phyloP scores from a whole-genome alignment of 2,329 filamentous ascomycete genomes.

The Ilyonectria mors-panacis region DNA sequence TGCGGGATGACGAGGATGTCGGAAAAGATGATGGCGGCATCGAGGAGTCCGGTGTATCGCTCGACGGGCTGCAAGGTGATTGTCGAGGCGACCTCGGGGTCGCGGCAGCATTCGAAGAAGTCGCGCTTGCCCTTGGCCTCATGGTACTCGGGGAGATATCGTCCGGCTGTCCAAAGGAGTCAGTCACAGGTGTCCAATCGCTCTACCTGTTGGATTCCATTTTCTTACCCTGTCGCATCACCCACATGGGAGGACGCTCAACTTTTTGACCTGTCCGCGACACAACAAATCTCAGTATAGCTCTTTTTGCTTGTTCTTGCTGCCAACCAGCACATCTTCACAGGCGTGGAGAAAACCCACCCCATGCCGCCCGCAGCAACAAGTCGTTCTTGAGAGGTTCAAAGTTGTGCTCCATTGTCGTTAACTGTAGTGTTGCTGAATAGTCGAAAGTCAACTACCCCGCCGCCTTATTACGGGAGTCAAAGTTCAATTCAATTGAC shows the following conservation, averaged over 20 bases:
- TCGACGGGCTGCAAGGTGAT: constrained; percentile 96
- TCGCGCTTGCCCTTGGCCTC: constrained; percentile 91
- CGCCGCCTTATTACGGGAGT: constrained; percentile 1
- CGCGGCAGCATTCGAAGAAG: constrained; percentile 98
- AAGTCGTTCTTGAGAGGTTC: constrained; percentile 93
- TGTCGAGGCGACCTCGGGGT: constrained; percentile 92
- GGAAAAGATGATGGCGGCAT: constrained; percentile 98
- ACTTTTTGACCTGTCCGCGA: constrained; percentile 81
- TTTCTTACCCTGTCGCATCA: constrained; percentile 93
- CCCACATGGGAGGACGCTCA: constrained; percentile 96
- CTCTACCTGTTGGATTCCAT: not conserved
- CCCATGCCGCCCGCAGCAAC: constrained; percentile 89
- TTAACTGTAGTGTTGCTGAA: constrained; percentile 13
- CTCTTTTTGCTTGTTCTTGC: constrained; percentile 23
- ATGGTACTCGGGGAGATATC: constrained; percentile 98
- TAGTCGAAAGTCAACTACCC: constrained; percentile 23
- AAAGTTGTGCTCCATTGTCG: constrained; percentile 79
- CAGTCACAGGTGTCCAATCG: constrained; percentile 6
- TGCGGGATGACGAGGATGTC: constrained; percentile 98
- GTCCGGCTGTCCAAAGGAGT: constrained; percentile 75
- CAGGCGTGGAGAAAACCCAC: constrained; percentile 63
- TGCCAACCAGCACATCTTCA: constrained; percentile 9
- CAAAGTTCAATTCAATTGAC: constrained; percentile 25
- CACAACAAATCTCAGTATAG: constrained; percentile 40
- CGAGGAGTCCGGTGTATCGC: constrained; percentile 89